phyloP scores from a whole-genome alignment of 306 rosid genomes.

The Lagenaria siceraria region DNA sequence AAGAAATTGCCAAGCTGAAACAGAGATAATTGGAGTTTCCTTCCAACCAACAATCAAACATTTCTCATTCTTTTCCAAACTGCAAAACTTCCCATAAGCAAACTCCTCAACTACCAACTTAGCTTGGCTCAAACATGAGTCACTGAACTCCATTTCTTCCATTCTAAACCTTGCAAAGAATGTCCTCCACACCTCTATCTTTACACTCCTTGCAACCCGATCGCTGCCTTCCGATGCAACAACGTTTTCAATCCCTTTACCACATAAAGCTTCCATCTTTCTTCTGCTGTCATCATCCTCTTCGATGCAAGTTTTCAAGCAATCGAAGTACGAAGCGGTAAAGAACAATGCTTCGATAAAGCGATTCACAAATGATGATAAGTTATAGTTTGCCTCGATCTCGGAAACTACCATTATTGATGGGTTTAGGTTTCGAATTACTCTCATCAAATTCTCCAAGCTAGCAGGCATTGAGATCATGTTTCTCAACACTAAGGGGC shows the following conservation, averaged over 20 bases:
- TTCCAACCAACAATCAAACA: constrained; percentile 55
- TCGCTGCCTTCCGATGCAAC: constrained; percentile 45
- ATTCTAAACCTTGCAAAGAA: constrained; percentile 52
- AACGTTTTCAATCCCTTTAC: constrained; percentile 34
- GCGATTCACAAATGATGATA: constrained; percentile 54
- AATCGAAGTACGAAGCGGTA: constrained; percentile 41
- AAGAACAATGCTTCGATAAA: constrained; percentile 50
- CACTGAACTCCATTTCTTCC: constrained; percentile 46
- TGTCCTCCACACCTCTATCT: constrained; percentile 62
- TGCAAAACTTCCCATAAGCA: constrained; percentile 29
- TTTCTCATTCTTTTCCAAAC: constrained; percentile 30
- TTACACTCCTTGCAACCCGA: constrained; percentile 41
- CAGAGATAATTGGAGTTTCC: constrained; percentile 52
- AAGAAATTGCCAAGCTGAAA: constrained; percentile 67
- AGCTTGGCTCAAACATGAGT: constrained; percentile 49
- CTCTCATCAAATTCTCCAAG: constrained; percentile 61
- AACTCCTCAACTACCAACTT: constrained; percentile 30
- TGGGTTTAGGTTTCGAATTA: constrained; percentile 38
- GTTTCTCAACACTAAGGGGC: constrained; percentile 27
- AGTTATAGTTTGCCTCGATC: constrained; percentile 44
- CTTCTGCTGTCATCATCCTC: constrained; percentile 19
- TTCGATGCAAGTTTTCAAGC: constrained; percentile 33
- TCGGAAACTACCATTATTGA: constrained; percentile 46
- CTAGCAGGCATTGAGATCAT: constrained; percentile 35
- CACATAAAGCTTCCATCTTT: constrained; percentile 17